Base-by-base conservation (phyloP, 2,329 filamentous ascomycete species). In the Mollisiaceae sp. region DNA sequence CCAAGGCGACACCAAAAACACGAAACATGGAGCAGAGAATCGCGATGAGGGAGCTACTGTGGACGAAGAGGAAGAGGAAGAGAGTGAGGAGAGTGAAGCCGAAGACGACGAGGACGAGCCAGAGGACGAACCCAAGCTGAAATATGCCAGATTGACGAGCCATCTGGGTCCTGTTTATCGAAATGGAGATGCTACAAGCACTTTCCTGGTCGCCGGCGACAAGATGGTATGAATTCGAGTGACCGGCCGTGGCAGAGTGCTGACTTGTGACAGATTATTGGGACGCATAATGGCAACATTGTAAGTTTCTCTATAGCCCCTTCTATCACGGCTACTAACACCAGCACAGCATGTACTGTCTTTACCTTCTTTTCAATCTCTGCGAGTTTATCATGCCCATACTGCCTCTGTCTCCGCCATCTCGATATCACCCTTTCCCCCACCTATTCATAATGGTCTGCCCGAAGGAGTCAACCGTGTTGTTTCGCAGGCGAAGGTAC, bases 221-320 rank as follows among this genome's bases (percentile, higher is more conserved):
- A 98, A 98, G 82, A 97, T 98, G 94, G 92, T 94, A 83, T 73
- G 82, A 63, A 64, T 52, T 35, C 14, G 24, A 20, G n/a, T n/a
- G 8, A 35, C 11, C 3, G 27, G 27, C 50, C 14, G 15, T 12
- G 32, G 24, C 45, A 27, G 18, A 54, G 8, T 27, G 50, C n/a
- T 54, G 50, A 71, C 79, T 72, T 70, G 66, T 66, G 47, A 65
- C 79, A 94, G 91, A 90, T 97, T 68, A 83, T 97, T 72, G 95
- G 94, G 70, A 97, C 95, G 38, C 94, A 99, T 78, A 97, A 97
- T 80, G 95, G 95, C 73, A 97, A 95, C 75, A 94, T 98, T 74
- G 93, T 96, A 84, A 82, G 90, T 47, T 45, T 14, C 39, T 45
- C 18, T 8, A 18, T 8, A 50, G 20, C 4, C n/a, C n/a, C 11